Evolutionary conservation across 1,284 basidiomycete genomes (phyloP).

Genomic region (Boletus smithii): DNA sequence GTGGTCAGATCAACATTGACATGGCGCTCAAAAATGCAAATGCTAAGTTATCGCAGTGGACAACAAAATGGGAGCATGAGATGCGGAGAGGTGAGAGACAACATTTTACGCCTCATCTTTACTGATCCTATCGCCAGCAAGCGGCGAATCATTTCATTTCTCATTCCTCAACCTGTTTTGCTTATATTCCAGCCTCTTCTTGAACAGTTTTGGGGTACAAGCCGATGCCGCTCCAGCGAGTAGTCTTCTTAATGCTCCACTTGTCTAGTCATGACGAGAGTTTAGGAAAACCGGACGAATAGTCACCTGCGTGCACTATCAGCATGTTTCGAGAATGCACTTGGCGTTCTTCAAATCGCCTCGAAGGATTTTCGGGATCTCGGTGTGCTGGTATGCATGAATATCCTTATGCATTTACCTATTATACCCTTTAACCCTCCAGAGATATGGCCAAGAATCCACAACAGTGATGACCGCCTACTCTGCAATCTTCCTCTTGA

Average conservation of each 20-base stretch:
- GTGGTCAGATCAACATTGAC: conserved; percentile 66
- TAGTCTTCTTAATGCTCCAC: conserved; percentile 6
- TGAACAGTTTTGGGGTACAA: conserved; percentile 78
- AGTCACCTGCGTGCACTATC: conserved; percentile 68
- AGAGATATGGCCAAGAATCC: conserved; percentile 81
- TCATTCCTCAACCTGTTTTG: conserved; percentile 72
- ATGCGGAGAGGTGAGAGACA: conserved; percentile 58
- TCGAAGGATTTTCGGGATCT: conserved; percentile 70
- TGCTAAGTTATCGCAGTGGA: conserved; percentile 65
- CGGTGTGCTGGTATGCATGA: conserved; percentile 62
- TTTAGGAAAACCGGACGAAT: conserved; percentile 44
- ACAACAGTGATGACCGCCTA: conserved; percentile 82
- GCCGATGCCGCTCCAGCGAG: conserved; percentile 55
- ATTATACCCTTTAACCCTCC: conserved; percentile 4
- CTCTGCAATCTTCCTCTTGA: conserved; percentile 71
- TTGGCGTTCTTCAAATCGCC: conserved; percentile 65
- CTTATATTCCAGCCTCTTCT: conserved; percentile 70
- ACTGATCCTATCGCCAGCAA: conserved; percentile 41
- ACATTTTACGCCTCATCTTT: conserved; percentile 1
- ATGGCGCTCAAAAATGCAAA: conserved; percentile 69
- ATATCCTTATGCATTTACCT: neutral
- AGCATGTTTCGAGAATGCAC: conserved; percentile 67
- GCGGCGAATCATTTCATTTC: conserved; percentile 66
- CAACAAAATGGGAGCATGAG: conserved; percentile 62
- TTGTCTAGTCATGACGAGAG: conserved; percentile 6